phyloP scores from a whole-genome alignment of 371 early-diverging fungal species.

The Apophysomyces variabilis region DNA sequence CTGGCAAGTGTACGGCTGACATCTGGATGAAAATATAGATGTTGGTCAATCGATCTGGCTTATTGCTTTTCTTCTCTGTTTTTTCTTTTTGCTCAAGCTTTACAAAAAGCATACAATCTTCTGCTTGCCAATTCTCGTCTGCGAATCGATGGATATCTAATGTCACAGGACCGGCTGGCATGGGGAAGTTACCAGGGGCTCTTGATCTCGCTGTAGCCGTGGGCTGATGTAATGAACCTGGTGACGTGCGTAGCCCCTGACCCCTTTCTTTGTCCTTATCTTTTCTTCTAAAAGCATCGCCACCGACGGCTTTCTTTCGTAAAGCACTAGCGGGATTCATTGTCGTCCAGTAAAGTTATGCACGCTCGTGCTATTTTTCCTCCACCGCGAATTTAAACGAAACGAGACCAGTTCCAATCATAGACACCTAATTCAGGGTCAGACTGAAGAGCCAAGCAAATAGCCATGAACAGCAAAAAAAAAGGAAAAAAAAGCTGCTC shows the following conservation, averaged over 20 bases:
- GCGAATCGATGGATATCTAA: slow-evolving; percentile 54
- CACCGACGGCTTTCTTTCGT: slow-evolving; percentile 17
- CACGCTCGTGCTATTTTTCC: neutral
- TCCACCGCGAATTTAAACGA: no score
- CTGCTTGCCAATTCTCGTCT: slow-evolving; percentile 47
- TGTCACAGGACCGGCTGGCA: slow-evolving; percentile 32
- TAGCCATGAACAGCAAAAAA: no score
- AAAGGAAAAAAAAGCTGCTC: no score
- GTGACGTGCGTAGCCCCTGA: neutral
- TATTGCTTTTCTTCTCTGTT: no score
- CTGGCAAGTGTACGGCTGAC: slow-evolving; percentile 56
- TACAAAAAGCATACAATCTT: slow-evolving; percentile 37
- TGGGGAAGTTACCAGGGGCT: slow-evolving; percentile 29
- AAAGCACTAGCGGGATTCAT: slow-evolving; percentile 21
- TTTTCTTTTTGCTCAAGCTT: no score
- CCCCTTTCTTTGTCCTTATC: slow-evolving; percentile 10
- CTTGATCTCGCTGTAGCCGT: slow-evolving; percentile 3
- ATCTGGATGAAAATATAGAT: slow-evolving; percentile 32
- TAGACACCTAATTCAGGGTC: no score
- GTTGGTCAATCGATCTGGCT: neutral
- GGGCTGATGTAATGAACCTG: slow-evolving; percentile 12
- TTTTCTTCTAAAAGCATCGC: slow-evolving; percentile 19
- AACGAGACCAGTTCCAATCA: no score
- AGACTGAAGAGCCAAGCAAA: no score
- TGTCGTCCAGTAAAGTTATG: neutral